Evolutionary conservation across 768 basidiomycete genomes (phyloP).

Genomic region (Piloderma croceum): DNA sequence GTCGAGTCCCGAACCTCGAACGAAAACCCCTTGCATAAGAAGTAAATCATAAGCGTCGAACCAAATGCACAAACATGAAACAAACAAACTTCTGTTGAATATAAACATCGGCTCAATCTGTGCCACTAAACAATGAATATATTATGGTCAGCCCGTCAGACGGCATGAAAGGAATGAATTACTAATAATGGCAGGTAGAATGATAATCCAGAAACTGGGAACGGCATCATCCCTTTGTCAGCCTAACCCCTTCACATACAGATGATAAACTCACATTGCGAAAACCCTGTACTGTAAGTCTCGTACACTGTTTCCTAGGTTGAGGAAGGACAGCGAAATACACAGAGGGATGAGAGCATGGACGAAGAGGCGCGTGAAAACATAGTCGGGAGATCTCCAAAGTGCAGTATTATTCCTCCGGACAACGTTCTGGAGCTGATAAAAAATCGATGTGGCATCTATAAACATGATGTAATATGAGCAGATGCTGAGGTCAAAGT

Average conservation of each 20-base stretch:
- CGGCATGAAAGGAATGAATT: constrained; percentile 29
- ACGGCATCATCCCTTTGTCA: neutral
- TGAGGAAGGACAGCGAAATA: constrained; percentile 75
- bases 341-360: constrained; percentile 66
- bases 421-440: constrained; percentile 67
- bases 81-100: constrained; percentile 46
- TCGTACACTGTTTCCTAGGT: constrained; percentile 55
- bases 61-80: no score
- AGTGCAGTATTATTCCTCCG: constrained; percentile 62
- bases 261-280: constrained; percentile 59
- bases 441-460: constrained; percentile 74
- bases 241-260: no score
- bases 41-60: no score
- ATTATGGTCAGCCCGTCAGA: neutral
- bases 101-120: constrained; percentile 84
- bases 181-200: constrained; percentile 73
- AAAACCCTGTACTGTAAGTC: constrained; percentile 80
- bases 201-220: constrained; percentile 57
- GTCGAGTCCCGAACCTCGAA: constrained; percentile 19
- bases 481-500: neutral
- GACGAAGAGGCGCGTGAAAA: constrained; percentile 77
- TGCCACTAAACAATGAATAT: neutral
- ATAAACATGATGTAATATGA: constrained; percentile 1
- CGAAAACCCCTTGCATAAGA: no score
- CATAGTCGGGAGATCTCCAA: constrained; percentile 83